Percentiles rank a stretch among this genome's conserved stretches.
These are phyloP conservation scores for Trichoderma semiorbis DNA, from an alignment of 2,329 filamentous ascomycete genomes.

Conservation along the genomic window DNA sequence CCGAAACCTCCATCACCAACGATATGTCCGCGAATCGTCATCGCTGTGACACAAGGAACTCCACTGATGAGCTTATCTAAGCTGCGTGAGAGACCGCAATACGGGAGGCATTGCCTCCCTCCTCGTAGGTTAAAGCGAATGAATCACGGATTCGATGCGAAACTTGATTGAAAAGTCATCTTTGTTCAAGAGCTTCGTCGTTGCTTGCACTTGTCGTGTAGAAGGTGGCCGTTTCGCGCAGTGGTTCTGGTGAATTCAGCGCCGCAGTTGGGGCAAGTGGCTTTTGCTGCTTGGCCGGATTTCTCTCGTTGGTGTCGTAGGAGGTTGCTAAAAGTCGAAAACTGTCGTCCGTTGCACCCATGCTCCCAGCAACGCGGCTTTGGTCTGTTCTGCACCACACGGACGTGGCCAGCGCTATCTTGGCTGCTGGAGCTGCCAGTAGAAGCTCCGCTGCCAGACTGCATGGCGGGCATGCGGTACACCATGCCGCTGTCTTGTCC, in stretches of 20 bases:
- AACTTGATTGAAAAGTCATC: constrained; percentile 3
- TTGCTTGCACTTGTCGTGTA: constrained; percentile 90
- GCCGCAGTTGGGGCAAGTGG: constrained; percentile 84
- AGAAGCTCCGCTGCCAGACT: constrained; percentile 29
- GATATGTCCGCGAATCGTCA: constrained; percentile 15
- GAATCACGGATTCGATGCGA: constrained; percentile 19
- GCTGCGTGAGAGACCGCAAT: constrained; percentile 4
- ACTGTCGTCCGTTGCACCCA: constrained; percentile 91
- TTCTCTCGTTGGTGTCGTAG: constrained; percentile 92
- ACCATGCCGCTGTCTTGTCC: constrained; percentile 40
- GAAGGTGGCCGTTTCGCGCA: constrained; percentile 79
- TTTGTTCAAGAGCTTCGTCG: constrained; percentile 29
- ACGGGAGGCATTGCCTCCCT: constrained; percentile 4
- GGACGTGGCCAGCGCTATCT: constrained; percentile 51
- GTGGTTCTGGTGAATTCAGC: constrained; percentile 89
- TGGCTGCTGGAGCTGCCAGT: constrained; percentile 27
- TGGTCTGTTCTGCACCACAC: constrained; percentile 73
- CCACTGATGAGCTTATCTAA: background rate
- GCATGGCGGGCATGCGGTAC: constrained; percentile 41
- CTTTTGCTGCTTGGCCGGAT: constrained; percentile 84
- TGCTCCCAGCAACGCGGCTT: constrained; percentile 98
- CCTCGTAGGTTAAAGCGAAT: constrained; percentile 15
- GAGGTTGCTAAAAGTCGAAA: constrained; percentile 94
- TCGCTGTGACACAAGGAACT: constrained; percentile 8
- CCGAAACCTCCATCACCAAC: constrained; percentile 5